These are phyloP conservation scores for Pseudogymnoascus sp. DNA, from an alignment of 2,329 filamentous ascomycete species.

Conservation along the genomic window DNA sequence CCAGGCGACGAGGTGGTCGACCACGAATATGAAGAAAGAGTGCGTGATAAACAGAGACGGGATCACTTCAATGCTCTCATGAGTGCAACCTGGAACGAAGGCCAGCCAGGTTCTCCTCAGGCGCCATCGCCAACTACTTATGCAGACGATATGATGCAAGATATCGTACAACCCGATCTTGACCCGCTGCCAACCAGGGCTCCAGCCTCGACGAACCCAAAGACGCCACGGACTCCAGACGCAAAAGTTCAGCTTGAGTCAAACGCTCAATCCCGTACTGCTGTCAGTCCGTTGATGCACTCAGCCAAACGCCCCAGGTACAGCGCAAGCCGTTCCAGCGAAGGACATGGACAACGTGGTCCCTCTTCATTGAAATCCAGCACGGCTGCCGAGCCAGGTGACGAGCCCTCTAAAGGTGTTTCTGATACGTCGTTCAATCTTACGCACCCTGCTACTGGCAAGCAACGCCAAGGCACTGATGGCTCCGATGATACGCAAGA, in stretches of 20 bases:
- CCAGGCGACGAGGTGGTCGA: constrained; percentile 20
- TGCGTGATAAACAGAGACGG: constrained; percentile 26
- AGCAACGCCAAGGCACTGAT: constrained; percentile 21
- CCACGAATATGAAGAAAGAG: constrained; percentile 25
- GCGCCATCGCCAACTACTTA: constrained; percentile 17
- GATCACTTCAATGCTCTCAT: constrained; percentile 50
- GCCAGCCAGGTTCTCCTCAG: constrained; percentile 51
- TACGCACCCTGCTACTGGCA: constrained; percentile 5
- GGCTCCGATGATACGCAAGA: constrained; percentile 15
- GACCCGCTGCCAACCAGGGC: neutral
- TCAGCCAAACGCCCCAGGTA: constrained; percentile 23
- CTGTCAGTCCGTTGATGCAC: neutral
- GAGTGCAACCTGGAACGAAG: constrained; percentile 55
- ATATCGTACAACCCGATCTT: neutral
- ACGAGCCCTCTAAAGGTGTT: constrained; percentile 16
- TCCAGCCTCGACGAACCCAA: neutral
- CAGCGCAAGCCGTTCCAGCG: constrained; percentile 18
- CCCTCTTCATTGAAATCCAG: constrained; percentile 24
- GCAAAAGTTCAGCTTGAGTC: neutral
- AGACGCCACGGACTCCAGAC: neutral
- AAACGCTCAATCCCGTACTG: neutral
- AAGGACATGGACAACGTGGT: constrained; percentile 19
- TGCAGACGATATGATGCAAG: neutral
- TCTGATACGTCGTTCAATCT: constrained; percentile 19
- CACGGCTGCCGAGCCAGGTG: neutral